These are phyloP conservation scores for Salix exigua DNA, from an alignment of 345 rosid species.

Conservation along the genomic window DNA sequence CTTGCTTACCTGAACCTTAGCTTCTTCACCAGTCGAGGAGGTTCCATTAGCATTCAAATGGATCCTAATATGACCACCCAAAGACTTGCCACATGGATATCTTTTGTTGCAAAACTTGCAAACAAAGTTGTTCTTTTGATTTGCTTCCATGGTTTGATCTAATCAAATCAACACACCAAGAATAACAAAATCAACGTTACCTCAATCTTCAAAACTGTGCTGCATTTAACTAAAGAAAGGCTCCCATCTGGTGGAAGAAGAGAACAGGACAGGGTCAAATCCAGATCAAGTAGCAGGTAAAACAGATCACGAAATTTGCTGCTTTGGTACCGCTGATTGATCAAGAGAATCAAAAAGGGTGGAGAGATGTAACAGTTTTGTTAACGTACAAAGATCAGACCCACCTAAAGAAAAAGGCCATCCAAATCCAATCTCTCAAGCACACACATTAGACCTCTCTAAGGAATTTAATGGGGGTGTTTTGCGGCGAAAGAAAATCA, in stretches of 20 bases:
- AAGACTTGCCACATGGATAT: constrained; percentile 76
- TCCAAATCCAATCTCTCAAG: constrained; percentile 28
- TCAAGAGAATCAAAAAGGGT: constrained; percentile 24
- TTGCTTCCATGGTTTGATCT: constrained; percentile 48
- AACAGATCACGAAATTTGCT: constrained; percentile 35
- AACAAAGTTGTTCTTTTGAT: constrained; percentile 53
- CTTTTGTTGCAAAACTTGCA: constrained; percentile 77
- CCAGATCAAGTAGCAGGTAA: constrained; percentile 28
- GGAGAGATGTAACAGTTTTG: constrained; percentile 49
- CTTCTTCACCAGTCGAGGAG: constrained; percentile 29
- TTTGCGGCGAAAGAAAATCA: constrained; percentile 11
- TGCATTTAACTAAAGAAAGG: constrained; percentile 22
- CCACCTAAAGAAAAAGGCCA: constrained; percentile 31
- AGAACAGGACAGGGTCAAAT: constrained; percentile 16
- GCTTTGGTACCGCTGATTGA: constrained; percentile 22
- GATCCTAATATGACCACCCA: constrained; percentile 89
- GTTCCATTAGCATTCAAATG: constrained; percentile 40
- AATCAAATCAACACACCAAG: constrained; percentile 31
- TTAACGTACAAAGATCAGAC: constrained; percentile 56
- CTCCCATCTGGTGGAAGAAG: background rate
- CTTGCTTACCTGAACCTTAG: constrained; percentile 32
- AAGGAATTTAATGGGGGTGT: constrained; percentile 1
- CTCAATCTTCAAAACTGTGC: constrained; percentile 32
- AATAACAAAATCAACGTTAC: constrained; percentile 26
- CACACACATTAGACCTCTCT: constrained; percentile 3